phyloP scores from a whole-genome alignment of 805 yeast genomes.

The Lipomyces spencermartinsiae region DNA sequence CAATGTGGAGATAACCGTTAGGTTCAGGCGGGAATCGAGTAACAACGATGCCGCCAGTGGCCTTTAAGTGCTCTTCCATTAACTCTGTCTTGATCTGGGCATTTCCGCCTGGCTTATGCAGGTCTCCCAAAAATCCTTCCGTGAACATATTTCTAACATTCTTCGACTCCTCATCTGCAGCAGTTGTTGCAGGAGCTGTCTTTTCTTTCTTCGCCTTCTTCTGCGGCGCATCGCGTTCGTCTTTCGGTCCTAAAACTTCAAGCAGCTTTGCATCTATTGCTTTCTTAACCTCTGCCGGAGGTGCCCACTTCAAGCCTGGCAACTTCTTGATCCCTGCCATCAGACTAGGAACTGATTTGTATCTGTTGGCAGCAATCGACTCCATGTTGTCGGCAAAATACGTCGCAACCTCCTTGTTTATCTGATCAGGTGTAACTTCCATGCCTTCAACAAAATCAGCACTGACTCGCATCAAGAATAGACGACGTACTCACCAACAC shows the following conservation, averaged over 20 bases:
- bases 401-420: constrained; percentile 59
- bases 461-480: not conserved
- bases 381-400: constrained; percentile 66
- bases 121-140: constrained; percentile 94
- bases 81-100: constrained; percentile 88
- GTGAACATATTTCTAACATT: constrained; percentile 65
- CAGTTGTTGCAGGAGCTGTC: constrained; percentile 36
- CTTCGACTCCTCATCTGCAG: constrained; percentile 52
- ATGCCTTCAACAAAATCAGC: constrained; percentile 55
- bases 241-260: constrained; percentile 86
- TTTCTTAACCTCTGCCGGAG: constrained; percentile 85
- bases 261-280: constrained; percentile 79
- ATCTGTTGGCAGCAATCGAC: constrained; percentile 73
- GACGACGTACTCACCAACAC: constrained; percentile 59
- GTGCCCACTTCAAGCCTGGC: constrained; percentile 88
- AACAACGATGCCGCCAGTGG: constrained; percentile 80
- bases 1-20: constrained; percentile 95
- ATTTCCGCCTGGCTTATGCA: constrained; percentile 95
- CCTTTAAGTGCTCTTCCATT: constrained; percentile 77
- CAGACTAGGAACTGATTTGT: constrained; percentile 75
- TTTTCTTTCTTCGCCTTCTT: constrained; percentile 57
- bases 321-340: constrained; percentile 78
- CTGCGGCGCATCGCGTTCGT: constrained; percentile 85
- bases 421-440: constrained; percentile 69
- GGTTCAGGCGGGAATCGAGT: constrained; percentile 99